phyloP scores from a whole-genome alignment of 2,329 filamentous ascomycete species.

The Fusarium camptoceras region DNA sequence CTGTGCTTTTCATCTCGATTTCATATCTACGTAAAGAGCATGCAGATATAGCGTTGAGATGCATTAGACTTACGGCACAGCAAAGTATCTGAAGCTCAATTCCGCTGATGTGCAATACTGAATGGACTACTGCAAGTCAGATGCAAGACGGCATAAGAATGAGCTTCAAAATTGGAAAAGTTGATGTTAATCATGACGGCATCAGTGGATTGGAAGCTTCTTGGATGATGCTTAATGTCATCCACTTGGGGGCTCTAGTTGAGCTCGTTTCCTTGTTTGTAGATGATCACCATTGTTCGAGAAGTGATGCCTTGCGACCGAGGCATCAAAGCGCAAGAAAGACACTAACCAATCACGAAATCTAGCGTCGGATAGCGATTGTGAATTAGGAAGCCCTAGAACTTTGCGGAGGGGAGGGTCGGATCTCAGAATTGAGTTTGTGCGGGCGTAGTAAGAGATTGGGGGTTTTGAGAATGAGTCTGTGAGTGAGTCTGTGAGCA shows the following conservation, averaged over 20 bases:
- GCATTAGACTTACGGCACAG: conserved; percentile 5
- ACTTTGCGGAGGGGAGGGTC: conserved; percentile 19
- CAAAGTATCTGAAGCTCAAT: conserved; percentile 5
- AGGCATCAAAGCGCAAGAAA: conserved; percentile 25
- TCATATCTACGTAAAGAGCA: conserved; percentile 30
- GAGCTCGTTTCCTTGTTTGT: conserved; percentile 41
- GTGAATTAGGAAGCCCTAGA: conserved; percentile 3
- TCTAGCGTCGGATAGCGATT: not conserved
- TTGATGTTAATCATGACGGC: conserved; percentile 33
- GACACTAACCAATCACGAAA: conserved; percentile 28
- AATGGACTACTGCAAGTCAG: conserved; percentile 4
- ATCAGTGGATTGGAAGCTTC: conserved; percentile 23
- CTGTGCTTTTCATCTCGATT: conserved; percentile 8
- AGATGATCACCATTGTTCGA: conserved; percentile 12
- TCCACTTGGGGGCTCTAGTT: conserved; percentile 5
- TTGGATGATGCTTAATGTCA: conserved; percentile 12
- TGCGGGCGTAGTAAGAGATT: conserved; percentile 6
- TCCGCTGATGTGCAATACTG: not conserved
- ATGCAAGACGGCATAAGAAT: not conserved
- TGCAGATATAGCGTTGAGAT: conserved; percentile 24
- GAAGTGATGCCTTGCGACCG: conserved; percentile 33
- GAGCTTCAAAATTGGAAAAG: conserved; percentile 8
- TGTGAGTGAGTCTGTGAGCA: not conserved
- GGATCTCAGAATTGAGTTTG: conserved; percentile 26
- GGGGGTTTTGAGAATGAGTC: not conserved